Evolutionary conservation across 2,329 filamentous ascomycete genomes (phyloP), one percentile per base, ranked within the genome.

Genomic region (Fusarium paranaense): DNA sequence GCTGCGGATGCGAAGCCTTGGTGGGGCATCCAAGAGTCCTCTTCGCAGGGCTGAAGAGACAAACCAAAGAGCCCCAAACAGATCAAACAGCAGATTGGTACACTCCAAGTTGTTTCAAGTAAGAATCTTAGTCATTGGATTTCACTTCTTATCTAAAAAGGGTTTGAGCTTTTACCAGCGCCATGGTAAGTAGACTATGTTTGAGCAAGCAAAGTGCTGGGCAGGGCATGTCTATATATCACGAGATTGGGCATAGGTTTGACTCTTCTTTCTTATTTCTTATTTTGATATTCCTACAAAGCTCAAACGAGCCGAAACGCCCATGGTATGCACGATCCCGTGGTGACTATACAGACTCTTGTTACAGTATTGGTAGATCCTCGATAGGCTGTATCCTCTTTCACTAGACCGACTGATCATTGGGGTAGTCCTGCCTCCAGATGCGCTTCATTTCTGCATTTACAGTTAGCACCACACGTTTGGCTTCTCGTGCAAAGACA

Each of bases 361-460:
- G 68, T 72, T 78, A 77, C 79, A 79, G 62, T 78, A 57, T 75
- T 69, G 60, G 59, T 77, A 71, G 73, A 77, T 76, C 64, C 59
- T 74, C 56, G 59, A 70, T 59, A 45, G 73, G 63, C 62, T 62
- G 59, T 57, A 64, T 67, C 59, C 47, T 62, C 67, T 67, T 68
- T 62, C 30, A 25, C 65, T 77, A 81, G 61, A 83, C 76, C 13
- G 81, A 74, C 67, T 79, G 83, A 59, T 82, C 80, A 30, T 75
- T 77, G 10, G 81, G 79, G 69, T 82, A 82, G 22, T 85, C 83
- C 38, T 84, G 77, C 33, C 80, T 81, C 83, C 85, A 86, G 76
- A 88, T 82, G 30, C 80, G 82, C 72, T 82, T 84, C 79, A 88
- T 86, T 62, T 87, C 87, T 88, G 59, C 13, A 52, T 6, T 5